phyloP scores from a whole-genome alignment of 2,329 filamentous ascomycete species.

The Fusarium coffeatum region DNA sequence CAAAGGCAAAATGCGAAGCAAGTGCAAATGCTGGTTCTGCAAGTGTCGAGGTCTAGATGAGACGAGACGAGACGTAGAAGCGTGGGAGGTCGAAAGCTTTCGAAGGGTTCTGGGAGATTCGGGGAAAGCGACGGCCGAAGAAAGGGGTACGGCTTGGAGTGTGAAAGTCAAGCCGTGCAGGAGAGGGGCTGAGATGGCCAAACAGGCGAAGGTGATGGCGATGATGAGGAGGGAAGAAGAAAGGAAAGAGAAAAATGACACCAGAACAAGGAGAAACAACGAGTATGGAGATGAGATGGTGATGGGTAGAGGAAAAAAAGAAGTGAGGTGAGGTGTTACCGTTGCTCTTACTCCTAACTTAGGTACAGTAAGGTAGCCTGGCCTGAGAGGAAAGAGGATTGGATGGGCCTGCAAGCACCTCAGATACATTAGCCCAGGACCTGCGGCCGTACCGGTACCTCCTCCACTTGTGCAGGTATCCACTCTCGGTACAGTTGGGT shows the following conservation, averaged over 20 bases:
- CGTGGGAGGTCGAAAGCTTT: slow-evolving; percentile 36
- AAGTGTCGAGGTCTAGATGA: slow-evolving; percentile 46
- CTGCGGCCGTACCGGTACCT: slow-evolving; percentile 33
- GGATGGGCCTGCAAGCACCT: slow-evolving; percentile 1
- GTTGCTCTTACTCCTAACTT: slow-evolving; percentile 7
- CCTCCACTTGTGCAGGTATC: slow-evolving; percentile 14
- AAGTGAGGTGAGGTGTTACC: slow-evolving; percentile 44
- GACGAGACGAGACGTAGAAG: slow-evolving; percentile 34
- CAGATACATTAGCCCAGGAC: slow-evolving; percentile 7
- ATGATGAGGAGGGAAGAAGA: slow-evolving; percentile 40
- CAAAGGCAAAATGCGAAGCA: slow-evolving; percentile 42
- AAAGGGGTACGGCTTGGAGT: slow-evolving; percentile 49
- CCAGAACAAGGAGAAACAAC: slow-evolving; percentile 46
- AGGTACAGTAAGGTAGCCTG: background rate
- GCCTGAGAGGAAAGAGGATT: background rate
- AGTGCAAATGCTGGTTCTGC: slow-evolving; percentile 46
- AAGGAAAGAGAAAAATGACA: slow-evolving; percentile 43
- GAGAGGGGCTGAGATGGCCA: slow-evolving; percentile 41
- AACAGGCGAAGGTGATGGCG: slow-evolving; percentile 48
- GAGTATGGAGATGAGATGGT: slow-evolving; percentile 45
- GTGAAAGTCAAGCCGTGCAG: slow-evolving; percentile 39
- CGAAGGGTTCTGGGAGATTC: slow-evolving; percentile 35
- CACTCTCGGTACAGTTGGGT: background rate
- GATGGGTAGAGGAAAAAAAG: slow-evolving; percentile 39
- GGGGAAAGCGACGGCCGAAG: slow-evolving; percentile 43